phyloP scores from a whole-genome alignment of 2,329 filamentous ascomycete genomes.

The Pseudopithomyces maydicus region DNA sequence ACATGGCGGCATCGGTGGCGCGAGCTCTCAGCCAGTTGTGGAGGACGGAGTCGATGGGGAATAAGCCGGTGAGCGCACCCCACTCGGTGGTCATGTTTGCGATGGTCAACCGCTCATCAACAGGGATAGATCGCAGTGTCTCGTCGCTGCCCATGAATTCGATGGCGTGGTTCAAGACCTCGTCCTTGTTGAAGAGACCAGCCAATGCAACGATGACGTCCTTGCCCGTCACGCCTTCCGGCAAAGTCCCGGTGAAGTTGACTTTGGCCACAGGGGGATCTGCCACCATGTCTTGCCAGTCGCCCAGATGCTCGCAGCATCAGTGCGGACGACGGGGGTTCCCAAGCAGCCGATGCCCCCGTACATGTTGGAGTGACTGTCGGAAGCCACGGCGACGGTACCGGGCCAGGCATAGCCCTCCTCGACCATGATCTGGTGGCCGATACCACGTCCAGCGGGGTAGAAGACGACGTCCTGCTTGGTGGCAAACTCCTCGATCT shows the following conservation, averaged over 20 bases:
- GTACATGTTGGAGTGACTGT: slow-evolving; percentile 82
- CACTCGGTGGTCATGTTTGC: slow-evolving; percentile 84
- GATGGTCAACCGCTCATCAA: slow-evolving; percentile 77
- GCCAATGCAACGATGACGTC: slow-evolving; percentile 92
- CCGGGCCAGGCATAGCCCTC: slow-evolving; percentile 85
- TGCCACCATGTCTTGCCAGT: slow-evolving; percentile 88
- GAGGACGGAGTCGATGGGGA: slow-evolving; percentile 78
- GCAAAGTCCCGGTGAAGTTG: slow-evolving; percentile 75
- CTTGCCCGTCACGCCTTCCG: slow-evolving; percentile 84
- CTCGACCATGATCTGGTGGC: slow-evolving; percentile 91
- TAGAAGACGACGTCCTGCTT: slow-evolving; percentile 80
- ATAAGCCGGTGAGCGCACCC: slow-evolving; percentile 74
- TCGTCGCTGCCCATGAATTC: slow-evolving; percentile 84
- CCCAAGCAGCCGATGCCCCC: slow-evolving; percentile 78
- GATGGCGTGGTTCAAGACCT: slow-evolving; percentile 88
- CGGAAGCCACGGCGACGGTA: slow-evolving; percentile 78
- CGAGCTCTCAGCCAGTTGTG: slow-evolving; percentile 76
- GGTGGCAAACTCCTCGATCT: slow-evolving; percentile 82
- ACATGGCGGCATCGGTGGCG: slow-evolving; percentile 73
- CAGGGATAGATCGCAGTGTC: slow-evolving; percentile 72
- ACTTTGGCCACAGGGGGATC: slow-evolving; percentile 84
- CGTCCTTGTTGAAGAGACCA: slow-evolving; percentile 81
- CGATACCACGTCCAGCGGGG: slow-evolving; percentile 78
- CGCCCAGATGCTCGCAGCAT: slow-evolving; percentile 84
- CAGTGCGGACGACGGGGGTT: slow-evolving; percentile 83